phyloP scores from a whole-genome alignment of 2,329 filamentous ascomycete genomes.

The Dactylellina drechsleri region DNA sequence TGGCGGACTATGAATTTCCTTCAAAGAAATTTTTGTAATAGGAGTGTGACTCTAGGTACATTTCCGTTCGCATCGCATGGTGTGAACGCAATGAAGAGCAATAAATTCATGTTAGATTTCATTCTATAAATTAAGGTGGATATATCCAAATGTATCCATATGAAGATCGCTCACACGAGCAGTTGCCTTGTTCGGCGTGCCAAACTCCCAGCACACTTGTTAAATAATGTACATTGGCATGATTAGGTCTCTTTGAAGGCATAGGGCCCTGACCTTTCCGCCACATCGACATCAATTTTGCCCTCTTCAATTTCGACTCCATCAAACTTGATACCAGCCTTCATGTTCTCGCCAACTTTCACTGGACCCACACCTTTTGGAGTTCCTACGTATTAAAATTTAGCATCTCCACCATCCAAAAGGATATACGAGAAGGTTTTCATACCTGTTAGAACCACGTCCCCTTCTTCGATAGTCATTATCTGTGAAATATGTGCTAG shows the following conservation, averaged over 20 bases:
- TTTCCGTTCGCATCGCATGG: neutral
- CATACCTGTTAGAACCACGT: conserved; percentile 81
- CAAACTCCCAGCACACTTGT: neutral
- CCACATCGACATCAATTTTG: conserved; percentile 82
- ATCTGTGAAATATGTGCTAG: conserved; percentile 92
- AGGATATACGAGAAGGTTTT: neutral
- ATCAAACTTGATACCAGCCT: conserved; percentile 79
- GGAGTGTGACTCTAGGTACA: too few relatives aligned
- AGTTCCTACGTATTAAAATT: conserved; percentile 69
- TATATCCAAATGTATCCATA: neutral
- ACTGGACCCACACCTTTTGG: conserved; percentile 94
- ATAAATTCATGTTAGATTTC: too few relatives aligned
- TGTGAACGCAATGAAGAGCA: neutral
- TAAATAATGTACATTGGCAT: neutral
- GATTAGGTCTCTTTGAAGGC: conserved; percentile 43
- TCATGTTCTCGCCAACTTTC: conserved; percentile 85
- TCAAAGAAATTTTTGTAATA: too few relatives aligned
- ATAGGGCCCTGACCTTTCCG: conserved; percentile 66
- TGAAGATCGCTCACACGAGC: neutral
- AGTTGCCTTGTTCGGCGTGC: neutral
- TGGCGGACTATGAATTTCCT: too few relatives aligned
- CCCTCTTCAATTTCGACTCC: conserved; percentile 87
- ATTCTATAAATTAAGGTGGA: too few relatives aligned
- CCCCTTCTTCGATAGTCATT: conserved; percentile 91
- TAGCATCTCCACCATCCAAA: neutral